A percentile compares a stretch with the other conserved stretches of the same genome.
Evolutionary conservation across 225 moss, liverwort and hornwort genomes (phyloP).

Genomic region (Marchantia polymorpha): DNA sequence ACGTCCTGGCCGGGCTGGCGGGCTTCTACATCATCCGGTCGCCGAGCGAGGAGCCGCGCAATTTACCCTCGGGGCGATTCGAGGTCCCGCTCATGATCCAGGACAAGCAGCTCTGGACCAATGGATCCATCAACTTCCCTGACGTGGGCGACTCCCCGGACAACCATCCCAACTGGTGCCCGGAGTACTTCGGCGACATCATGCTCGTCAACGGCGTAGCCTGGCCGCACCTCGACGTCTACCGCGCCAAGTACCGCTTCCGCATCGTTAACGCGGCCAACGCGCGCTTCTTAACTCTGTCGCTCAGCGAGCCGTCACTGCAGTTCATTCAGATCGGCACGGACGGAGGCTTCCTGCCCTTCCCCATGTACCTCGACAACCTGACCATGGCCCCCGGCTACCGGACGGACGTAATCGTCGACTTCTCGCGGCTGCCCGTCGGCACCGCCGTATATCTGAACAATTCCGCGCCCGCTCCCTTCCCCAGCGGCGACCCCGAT

Average conservation of each 20-base stretch:
- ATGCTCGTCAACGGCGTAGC: slow-evolving; percentile 67
- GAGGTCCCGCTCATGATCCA: slow-evolving; percentile 26
- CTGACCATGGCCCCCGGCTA: slow-evolving; percentile 48
- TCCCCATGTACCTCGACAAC: neutral
- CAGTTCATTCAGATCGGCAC: slow-evolving; percentile 55
- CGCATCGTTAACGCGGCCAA: slow-evolving; percentile 54
- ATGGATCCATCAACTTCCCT: slow-evolving; percentile 67
- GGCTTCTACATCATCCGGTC: slow-evolving; percentile 34
- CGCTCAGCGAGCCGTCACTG: slow-evolving; percentile 17
- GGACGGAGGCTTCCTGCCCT: slow-evolving; percentile 54
- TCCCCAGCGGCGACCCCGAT: slow-evolving; percentile 32
- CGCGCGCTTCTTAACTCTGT: slow-evolving; percentile 55
- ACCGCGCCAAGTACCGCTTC: slow-evolving; percentile 43
- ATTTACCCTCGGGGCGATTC: neutral
- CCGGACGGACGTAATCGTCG: slow-evolving; percentile 53
- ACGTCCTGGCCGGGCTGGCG: slow-evolving; percentile 45
- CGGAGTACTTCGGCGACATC: slow-evolving; percentile 67
- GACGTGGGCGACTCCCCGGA: slow-evolving; percentile 32
- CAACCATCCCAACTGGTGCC: slow-evolving; percentile 68
- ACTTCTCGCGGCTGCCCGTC: slow-evolving; percentile 37
- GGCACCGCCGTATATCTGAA: slow-evolving; percentile 41
- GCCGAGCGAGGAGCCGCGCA: slow-evolving; percentile 9
- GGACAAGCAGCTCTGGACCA: slow-evolving; percentile 30
- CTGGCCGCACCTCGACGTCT: slow-evolving; percentile 61
- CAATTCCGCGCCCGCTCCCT: slow-evolving; percentile 57